A percentile compares a stretch with the other conserved stretches of the same genome.
phyloP scores from a whole-genome alignment of 345 rosid species.

The Jatropha curcas region DNA sequence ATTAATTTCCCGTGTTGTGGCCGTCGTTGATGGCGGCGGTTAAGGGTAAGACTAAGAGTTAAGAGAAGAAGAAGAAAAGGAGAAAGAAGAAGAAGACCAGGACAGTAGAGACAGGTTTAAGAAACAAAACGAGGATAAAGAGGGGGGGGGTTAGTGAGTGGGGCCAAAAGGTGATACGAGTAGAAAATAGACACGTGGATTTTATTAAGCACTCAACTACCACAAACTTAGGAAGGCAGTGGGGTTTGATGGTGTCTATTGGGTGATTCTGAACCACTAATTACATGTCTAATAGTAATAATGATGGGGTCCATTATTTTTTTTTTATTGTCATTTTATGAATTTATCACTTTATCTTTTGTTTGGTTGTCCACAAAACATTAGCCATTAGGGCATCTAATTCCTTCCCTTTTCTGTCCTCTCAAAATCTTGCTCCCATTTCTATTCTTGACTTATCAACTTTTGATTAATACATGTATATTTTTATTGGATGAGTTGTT shows the following conservation, averaged over 20 bases:
- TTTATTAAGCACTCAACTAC: conserved; percentile 3
- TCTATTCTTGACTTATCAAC: no score
- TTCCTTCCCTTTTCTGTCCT: not conserved
- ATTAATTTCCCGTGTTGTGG: not conserved
- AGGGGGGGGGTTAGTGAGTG: no score
- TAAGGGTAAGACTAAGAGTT: not conserved
- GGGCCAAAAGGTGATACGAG: not conserved
- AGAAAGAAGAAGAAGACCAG: not conserved
- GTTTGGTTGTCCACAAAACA: not conserved
- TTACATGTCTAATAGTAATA: conserved; percentile 29
- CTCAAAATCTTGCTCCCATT: not conserved
- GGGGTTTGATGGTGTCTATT: conserved; percentile 26
- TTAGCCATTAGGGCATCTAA: not conserved
- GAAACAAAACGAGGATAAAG: no score
- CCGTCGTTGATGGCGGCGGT: not conserved
- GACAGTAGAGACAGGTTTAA: no score
- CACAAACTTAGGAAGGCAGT: conserved; percentile 25
- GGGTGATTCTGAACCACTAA: conserved; percentile 27
- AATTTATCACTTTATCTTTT: no score
- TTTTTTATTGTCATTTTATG: not conserved
- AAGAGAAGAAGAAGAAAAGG: not conserved
- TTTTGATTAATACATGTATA: no score
- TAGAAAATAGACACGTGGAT: no score
- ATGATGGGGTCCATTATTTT: conserved; percentile 17
- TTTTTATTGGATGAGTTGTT: no score